Evolutionary conservation across 495 filamentous ascomycete genomes (phyloP), one percentile per base, ranked within the genome.

Genomic region (Trypethelium eluteriae): DNA sequence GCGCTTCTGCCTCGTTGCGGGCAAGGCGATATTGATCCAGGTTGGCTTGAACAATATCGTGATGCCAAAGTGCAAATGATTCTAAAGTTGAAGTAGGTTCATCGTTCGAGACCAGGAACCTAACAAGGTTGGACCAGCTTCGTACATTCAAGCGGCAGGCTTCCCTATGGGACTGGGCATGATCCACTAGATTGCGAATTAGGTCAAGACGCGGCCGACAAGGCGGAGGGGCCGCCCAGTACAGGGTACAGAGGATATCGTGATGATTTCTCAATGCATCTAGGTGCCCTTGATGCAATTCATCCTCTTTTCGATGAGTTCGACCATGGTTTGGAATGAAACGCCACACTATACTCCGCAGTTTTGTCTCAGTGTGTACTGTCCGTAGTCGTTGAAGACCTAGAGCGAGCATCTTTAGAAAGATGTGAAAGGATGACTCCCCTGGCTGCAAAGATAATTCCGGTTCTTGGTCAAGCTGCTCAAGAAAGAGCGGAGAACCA

Each of bases 341-440:
- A 41, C 93, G 85, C 71, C 87, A 88, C 3, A 91, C 82, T 32
- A 96, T 79, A 67, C 91, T 90, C 32, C 83, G 82, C 65, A 95
- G 85, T 71, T 88, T 90, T 67, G 89, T 96, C 47, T 81, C 80
- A 35, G 86, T 77, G 71, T 87, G 85, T 2, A 79, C 68, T 2
- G 18, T n/a, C 25, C 77, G 77, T 66, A 95, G 77, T 12, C 84
- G 82, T 39, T 82, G 82, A 39, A 97, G 81, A 10, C 87, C 86
- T 68, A 86, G 75, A 16, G 83, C 92, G 53, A 96, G 77, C 32
- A 91, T 85, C 72, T 98, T 98, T 53, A 97, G 81, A 65, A 96
- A 85, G n/a, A 96, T 88, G 74, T 96, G 89, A 69, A 98, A 98
- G 67, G 91, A 90, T n/a, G 84, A 83, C 71, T 98, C 94, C 38